phyloP scores from a whole-genome alignment of 371 early-diverging fungal genomes.

The Chytridium lagenaria region DNA sequence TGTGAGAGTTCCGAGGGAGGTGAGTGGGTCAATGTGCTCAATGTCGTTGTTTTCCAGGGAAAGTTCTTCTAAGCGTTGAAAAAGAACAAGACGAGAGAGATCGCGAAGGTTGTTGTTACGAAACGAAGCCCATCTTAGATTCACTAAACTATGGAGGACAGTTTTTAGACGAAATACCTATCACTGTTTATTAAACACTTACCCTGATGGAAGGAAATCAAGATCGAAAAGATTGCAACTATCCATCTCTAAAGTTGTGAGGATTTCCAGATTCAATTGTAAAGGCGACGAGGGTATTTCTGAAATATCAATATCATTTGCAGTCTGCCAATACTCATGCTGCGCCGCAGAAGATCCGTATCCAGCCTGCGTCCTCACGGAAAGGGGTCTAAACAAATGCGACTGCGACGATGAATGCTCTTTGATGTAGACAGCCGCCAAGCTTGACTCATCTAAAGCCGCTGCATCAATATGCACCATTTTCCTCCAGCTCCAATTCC shows the following conservation, averaged over 20 bases:
- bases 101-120: conserved; percentile 56
- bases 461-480: not conserved
- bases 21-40: conserved; percentile 48
- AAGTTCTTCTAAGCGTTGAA: conserved; percentile 52
- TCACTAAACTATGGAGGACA: conserved; percentile 36
- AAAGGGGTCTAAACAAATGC: conserved; percentile 54
- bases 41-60: conserved; percentile 58
- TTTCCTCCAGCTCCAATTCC: not conserved
- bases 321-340: conserved; percentile 46
- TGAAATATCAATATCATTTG: conserved; percentile 4
- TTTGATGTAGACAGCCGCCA: conserved; percentile 17
- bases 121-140: conserved; percentile 58
- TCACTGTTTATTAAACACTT: not conserved
- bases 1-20: conserved; percentile 43
- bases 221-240: conserved; percentile 50
- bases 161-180: not conserved
- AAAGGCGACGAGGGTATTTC: not conserved
- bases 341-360: conserved; percentile 52
- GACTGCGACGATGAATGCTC: conserved; percentile 50
- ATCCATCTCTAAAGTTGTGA: conserved; percentile 60
- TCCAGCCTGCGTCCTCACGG: conserved; percentile 52
- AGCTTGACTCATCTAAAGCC: not conserved
- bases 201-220: conserved; percentile 46
- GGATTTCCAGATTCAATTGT: conserved; percentile 29
- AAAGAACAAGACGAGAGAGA: conserved; percentile 45